Conservation (phyloP, 805 yeast species). For the Yamadazyma philogaea region DNA sequence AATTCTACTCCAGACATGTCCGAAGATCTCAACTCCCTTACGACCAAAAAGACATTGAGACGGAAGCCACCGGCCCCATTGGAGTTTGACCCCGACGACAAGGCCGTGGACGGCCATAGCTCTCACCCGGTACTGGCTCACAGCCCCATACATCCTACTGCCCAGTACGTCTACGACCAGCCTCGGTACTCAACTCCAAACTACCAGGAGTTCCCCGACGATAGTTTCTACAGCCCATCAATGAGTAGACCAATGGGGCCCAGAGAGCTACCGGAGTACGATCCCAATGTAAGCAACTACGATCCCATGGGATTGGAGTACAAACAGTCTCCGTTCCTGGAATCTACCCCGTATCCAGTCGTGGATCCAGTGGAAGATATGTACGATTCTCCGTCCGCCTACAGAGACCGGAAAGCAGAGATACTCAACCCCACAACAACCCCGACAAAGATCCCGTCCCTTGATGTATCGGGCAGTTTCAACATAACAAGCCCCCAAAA, state of each 20-base stretch:
- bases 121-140: background rate
- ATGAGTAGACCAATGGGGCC: constrained; percentile 37
- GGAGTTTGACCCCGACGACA: background rate
- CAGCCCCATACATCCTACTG: background rate
- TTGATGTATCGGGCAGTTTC: constrained; percentile 3
- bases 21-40: background rate
- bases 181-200: background rate
- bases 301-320: constrained; percentile 8
- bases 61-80: constrained; percentile 25
- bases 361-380: constrained; percentile 8
- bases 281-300: constrained; percentile 11
- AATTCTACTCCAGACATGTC: background rate
- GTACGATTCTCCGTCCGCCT: background rate
- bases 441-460: constrained; percentile 14
- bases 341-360: constrained; percentile 12
- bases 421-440: constrained; percentile 11
- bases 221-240: constrained; percentile 15
- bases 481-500: background rate
- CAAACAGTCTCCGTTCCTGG: background rate
- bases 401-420: constrained; percentile 8
- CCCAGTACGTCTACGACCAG: background rate
- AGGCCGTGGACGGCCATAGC: background rate
- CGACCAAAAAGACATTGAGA: constrained; percentile 17
- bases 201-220: background rate
- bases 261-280: constrained; percentile 35